Percentiles rank a stretch among this genome's conserved stretches.
phyloP scores from a whole-genome alignment of 108 stramenopile genomes.

The Fragilaria radians region DNA sequence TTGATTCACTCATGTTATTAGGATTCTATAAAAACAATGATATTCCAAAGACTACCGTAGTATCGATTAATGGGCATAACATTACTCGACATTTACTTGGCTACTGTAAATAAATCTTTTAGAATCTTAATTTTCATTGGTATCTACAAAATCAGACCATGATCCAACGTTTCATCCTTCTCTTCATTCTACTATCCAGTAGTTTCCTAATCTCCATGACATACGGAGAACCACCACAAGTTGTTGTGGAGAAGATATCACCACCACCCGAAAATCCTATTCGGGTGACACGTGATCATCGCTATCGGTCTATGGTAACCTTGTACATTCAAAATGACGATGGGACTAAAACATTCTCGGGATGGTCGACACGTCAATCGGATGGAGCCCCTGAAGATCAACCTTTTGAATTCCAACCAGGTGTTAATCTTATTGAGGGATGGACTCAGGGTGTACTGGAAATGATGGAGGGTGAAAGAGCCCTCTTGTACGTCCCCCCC shows the following conservation, averaged over 20 bases:
- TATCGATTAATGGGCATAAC: no score
- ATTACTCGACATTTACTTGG: no score
- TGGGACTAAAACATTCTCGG: constrained; percentile 36
- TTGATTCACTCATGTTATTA: no score
- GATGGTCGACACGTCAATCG: constrained; percentile 51
- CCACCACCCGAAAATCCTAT: constrained; percentile 22
- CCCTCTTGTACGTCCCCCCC: constrained; percentile 37
- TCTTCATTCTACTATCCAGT: no score
- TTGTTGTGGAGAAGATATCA: constrained; percentile 11
- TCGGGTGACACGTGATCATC: constrained; percentile 21
- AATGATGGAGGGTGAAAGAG: constrained; percentile 62
- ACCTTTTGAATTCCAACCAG: constrained; percentile 57
- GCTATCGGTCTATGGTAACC: constrained; percentile 41
- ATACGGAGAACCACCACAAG: no score
- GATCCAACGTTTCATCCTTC: no score
- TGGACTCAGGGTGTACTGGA: constrained; percentile 61
- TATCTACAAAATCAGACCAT: no score
- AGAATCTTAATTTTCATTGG: no score
- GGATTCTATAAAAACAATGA: no score
- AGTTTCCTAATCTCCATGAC: no score
- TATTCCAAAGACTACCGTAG: no score
- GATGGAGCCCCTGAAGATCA: constrained; percentile 40
- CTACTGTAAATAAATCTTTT: no score
- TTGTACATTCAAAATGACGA: constrained; percentile 51
- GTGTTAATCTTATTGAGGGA: constrained; percentile 47